A percentile compares a stretch with the other conserved stretches of the same genome.
These are phyloP conservation scores for Neurospora intermedia DNA, from an alignment of 495 filamentous ascomycete genomes.

Conservation along the genomic window DNA sequence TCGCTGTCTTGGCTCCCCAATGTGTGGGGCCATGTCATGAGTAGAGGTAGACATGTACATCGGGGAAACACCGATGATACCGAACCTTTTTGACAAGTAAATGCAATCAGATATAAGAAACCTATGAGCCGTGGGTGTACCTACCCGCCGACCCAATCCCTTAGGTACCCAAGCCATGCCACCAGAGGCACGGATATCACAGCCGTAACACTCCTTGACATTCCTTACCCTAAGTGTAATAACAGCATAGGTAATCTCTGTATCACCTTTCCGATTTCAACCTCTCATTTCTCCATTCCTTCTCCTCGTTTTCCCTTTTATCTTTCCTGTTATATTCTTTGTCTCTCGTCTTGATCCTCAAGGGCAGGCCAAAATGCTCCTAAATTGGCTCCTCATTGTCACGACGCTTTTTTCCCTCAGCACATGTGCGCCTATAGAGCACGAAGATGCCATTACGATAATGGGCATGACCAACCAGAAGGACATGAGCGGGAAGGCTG, in stretches of 20 bases:
- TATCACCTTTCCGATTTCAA: not conserved
- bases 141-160: not conserved
- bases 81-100: not conserved
- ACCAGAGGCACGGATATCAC: not conserved
- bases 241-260: not conserved
- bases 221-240: not conserved
- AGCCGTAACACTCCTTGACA: not conserved
- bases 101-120: not conserved
- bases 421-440: not conserved
- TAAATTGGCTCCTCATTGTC: not conserved
- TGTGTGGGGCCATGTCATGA: not conserved
- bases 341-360: not conserved
- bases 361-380: not conserved
- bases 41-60: not conserved
- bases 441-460: not conserved
- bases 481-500: conserved; percentile 35
- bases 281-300: not conserved
- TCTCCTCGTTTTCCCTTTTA: not conserved
- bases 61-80: not conserved
- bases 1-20: not conserved
- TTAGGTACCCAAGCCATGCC: not conserved
- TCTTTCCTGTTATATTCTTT: not conserved
- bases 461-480: conserved; percentile 11
- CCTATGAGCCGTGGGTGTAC: not conserved
- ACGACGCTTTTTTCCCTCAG: not conserved